Conservation (phyloP, 805 yeast species). For the Yarrowia sp. region DNA sequence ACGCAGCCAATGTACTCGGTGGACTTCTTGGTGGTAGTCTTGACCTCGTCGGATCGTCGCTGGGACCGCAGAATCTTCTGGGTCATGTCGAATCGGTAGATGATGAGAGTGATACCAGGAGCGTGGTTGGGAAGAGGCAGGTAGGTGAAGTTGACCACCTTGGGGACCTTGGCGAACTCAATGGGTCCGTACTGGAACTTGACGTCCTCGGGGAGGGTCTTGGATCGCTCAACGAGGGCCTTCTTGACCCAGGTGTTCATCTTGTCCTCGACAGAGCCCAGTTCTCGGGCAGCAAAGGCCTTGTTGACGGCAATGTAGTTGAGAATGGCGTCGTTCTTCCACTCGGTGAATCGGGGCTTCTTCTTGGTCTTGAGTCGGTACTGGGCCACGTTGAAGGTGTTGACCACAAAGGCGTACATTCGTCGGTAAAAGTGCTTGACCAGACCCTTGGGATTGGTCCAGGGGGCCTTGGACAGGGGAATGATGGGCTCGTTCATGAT, state of each 20-base stretch:
- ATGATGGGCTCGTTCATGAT: conserved; percentile 36
- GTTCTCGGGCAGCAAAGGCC: conserved; percentile 70
- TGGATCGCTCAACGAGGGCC: conserved; percentile 60
- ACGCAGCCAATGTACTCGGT: conserved; percentile 67
- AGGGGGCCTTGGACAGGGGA: conserved; percentile 31
- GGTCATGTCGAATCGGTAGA: conserved; percentile 66
- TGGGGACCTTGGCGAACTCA: conserved; percentile 74
- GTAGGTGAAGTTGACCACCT: conserved; percentile 72
- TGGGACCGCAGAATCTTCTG: conserved; percentile 64
- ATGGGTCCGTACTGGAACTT: conserved; percentile 78
- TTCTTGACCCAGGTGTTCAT: conserved; percentile 70
- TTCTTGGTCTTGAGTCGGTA: conserved; percentile 72
- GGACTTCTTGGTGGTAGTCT: conserved; percentile 60
- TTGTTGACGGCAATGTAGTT: conserved; percentile 78
- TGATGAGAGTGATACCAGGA: conserved; percentile 62
- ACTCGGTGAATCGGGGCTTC: conserved; percentile 71
- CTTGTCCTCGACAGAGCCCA: conserved; percentile 56
- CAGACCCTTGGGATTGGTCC: conserved; percentile 37
- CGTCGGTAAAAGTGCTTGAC: conserved; percentile 38
- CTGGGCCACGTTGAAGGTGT: conserved; percentile 54
- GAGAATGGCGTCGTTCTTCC: conserved; percentile 88
- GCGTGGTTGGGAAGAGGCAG: conserved; percentile 66
- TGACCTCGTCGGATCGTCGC: conserved; percentile 55
- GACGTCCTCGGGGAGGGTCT: conserved; percentile 62
- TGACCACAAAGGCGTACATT: conserved; percentile 37